These are phyloP conservation scores for Pseudocercospora musae DNA, from an alignment of 2,329 filamentous ascomycete species.

Conservation along the genomic window DNA sequence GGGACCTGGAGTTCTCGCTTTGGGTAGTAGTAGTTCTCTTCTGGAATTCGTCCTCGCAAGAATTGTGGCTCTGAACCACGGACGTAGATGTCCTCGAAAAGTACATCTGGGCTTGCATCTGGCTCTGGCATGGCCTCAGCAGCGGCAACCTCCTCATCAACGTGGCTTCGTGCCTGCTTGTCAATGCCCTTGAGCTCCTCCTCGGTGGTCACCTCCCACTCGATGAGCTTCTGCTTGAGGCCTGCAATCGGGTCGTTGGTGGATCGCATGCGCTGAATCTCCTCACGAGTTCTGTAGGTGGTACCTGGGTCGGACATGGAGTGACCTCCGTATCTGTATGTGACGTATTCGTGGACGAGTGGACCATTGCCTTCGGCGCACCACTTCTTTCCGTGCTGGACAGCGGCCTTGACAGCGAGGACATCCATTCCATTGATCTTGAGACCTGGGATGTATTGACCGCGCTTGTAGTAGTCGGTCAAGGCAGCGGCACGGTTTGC, in stretches of 20 bases:
- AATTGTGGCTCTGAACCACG: conserved; percentile 81
- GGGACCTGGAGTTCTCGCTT: conserved; percentile 29
- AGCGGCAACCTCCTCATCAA: conserved; percentile 84
- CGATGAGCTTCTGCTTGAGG: conserved; percentile 94
- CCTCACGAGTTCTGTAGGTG: conserved; percentile 96
- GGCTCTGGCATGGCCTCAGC: conserved; percentile 86
- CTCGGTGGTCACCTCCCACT: conserved; percentile 88
- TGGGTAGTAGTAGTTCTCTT: conserved; percentile 84
- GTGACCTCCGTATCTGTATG: conserved; percentile 98
- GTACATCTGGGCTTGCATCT: conserved; percentile 73
- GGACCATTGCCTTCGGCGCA: conserved; percentile 80
- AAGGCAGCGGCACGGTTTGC: conserved; percentile 89
- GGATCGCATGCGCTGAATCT: conserved; percentile 98
- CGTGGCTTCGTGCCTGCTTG: conserved; percentile 81
- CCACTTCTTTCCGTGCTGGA: conserved; percentile 90
- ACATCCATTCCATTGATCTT: conserved; percentile 99
- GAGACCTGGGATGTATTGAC: conserved; percentile 97
- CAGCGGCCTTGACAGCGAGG: conserved; percentile 93
- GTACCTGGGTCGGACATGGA: conserved; percentile 99
- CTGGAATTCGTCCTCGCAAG: conserved; percentile 79
- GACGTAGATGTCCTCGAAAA: conserved; percentile 97
- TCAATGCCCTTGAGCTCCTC: conserved; percentile 95
- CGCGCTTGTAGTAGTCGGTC: conserved; percentile 99
- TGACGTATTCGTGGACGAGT: conserved; percentile 96
- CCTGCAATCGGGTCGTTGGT: conserved; percentile 98